Conservation (phyloP, 2,329 filamentous ascomycete genomes). For the Aspergillus neotritici region DNA sequence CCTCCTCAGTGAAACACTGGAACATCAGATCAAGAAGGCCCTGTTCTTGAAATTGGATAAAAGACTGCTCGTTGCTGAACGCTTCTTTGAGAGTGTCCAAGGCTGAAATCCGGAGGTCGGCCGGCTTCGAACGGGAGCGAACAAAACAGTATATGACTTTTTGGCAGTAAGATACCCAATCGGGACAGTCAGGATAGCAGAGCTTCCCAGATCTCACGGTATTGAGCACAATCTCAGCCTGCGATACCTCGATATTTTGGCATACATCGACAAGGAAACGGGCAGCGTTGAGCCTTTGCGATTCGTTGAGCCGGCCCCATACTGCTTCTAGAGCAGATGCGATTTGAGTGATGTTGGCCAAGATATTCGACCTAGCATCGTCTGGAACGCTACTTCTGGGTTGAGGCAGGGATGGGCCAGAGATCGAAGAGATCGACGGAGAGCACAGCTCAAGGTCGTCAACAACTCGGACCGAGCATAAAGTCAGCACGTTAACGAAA, state of each 20-base stretch:
- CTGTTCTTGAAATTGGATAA: constrained; percentile 28
- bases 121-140: constrained; percentile 31
- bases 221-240: constrained; percentile 36
- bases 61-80: constrained; percentile 26
- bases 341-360: constrained; percentile 35
- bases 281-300: constrained; percentile 33
- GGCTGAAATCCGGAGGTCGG: constrained; percentile 37
- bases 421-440: constrained; percentile 16
- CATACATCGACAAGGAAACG: constrained; percentile 34
- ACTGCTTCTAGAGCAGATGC: constrained; percentile 30
- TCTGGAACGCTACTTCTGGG: constrained; percentile 26
- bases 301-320: constrained; percentile 32
- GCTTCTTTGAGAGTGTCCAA: constrained; percentile 37
- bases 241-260: constrained; percentile 32
- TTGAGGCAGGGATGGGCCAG: constrained; percentile 20
- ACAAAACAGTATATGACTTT: constrained; percentile 35
- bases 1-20: constrained; percentile 32
- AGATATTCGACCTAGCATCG: constrained; percentile 33
- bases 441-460: constrained; percentile 22
- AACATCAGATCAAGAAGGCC: constrained; percentile 31
- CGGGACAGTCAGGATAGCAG: constrained; percentile 28
- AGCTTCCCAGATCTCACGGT: constrained; percentile 29
- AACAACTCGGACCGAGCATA: constrained; percentile 31
- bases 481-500: constrained; percentile 30
- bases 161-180: constrained; percentile 32